phyloP scores from a whole-genome alignment of 2,329 filamentous ascomycete species.

The Phoma sp. region DNA sequence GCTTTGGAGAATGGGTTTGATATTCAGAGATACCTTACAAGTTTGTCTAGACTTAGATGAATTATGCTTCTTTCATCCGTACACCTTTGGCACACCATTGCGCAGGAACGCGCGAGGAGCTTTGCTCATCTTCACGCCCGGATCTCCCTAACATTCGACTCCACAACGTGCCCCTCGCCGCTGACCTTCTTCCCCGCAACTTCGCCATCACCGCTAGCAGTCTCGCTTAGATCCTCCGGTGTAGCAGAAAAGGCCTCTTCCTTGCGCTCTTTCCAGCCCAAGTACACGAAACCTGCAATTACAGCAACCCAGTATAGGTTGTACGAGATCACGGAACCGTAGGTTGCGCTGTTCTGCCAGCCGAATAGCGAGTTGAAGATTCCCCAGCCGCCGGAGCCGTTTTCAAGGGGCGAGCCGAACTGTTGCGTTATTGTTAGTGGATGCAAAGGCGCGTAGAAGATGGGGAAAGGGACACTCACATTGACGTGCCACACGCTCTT shows the following conservation, averaged over 20 bases:
- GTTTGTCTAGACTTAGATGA: neutral
- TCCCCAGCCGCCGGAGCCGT: slow-evolving; percentile 81
- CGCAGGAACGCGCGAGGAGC: too few species aligned
- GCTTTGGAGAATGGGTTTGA: neutral
- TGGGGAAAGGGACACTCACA: slow-evolving; percentile 52
- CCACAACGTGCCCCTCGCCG: slow-evolving; percentile 20
- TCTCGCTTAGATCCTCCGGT: slow-evolving; percentile 14
- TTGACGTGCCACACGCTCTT: slow-evolving; percentile 84
- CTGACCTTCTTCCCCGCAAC: slow-evolving; percentile 24
- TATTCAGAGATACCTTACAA: neutral
- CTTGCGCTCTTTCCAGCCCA: slow-evolving; percentile 70
- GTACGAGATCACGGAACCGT: slow-evolving; percentile 85
- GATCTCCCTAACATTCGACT: slow-evolving; percentile 23
- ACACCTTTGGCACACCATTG: too few species aligned
- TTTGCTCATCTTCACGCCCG: neutral
- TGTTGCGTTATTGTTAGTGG: slow-evolving; percentile 38
- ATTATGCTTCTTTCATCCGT: neutral
- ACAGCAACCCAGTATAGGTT: slow-evolving; percentile 84
- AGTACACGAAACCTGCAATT: slow-evolving; percentile 66
- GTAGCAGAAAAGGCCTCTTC: slow-evolving; percentile 25
- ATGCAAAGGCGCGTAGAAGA: neutral
- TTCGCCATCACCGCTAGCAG: slow-evolving; percentile 23
- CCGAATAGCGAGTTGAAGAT: slow-evolving; percentile 86
- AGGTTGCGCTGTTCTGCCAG: slow-evolving; percentile 88
- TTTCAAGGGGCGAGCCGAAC: slow-evolving; percentile 77